Conservation (phyloP, 2,329 filamentous ascomycete species). For the Arthrinium puccinioides region DNA sequence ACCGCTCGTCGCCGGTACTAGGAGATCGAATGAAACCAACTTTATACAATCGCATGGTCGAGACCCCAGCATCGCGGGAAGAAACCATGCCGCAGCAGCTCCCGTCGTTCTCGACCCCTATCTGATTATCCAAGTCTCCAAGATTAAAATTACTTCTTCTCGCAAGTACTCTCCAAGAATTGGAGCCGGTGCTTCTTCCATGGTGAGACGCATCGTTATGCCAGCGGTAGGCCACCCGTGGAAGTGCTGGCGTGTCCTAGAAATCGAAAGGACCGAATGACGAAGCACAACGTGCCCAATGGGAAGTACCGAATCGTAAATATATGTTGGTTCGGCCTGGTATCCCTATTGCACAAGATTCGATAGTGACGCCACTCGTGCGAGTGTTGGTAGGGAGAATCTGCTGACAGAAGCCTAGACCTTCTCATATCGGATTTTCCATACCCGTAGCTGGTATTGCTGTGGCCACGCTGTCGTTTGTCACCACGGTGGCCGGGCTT, state of each 20-base stretch:
- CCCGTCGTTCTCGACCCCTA: neutral
- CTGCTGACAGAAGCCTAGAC: neutral
- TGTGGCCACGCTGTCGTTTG: constrained; percentile 10
- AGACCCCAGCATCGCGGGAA: neutral
- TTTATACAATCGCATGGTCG: no score
- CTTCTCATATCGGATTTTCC: constrained; percentile 14
- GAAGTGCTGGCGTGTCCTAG: no score
- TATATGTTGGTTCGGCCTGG: neutral
- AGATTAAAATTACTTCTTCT: neutral
- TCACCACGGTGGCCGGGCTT: constrained; percentile 10
- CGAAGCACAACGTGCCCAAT: no score
- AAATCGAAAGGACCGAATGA: no score
- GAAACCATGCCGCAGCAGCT: neutral
- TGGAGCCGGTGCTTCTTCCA: no score
- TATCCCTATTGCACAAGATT: neutral
- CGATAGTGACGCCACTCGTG: neutral
- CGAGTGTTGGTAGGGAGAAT: neutral
- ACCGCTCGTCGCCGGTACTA: neutral
- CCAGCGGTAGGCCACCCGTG: no score
- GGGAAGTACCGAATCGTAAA: no score
- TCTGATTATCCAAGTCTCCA: neutral
- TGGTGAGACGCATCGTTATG: no score
- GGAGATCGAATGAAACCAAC: no score
- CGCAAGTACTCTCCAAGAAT: neutral
- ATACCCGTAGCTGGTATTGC: constrained; percentile 14